These are phyloP conservation scores for Magnaporthiopsis rhizophila DNA, from an alignment of 2,329 filamentous ascomycete genomes.

Conservation along the genomic window DNA sequence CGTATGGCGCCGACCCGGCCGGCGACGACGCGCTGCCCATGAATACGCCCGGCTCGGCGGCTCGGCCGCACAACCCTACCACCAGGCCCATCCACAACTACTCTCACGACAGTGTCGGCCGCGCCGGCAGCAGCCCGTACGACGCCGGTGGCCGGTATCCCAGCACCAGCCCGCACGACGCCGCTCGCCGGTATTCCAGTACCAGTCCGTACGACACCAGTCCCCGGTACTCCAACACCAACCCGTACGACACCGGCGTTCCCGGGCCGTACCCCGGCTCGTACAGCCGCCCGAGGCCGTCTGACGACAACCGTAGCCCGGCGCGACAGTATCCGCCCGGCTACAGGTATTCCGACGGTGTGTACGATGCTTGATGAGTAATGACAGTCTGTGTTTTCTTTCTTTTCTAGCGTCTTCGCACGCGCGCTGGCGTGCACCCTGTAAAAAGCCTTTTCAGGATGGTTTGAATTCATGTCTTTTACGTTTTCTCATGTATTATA, in stretches of 20 bases:
- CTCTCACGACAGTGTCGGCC: background rate
- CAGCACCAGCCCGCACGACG: background rate
- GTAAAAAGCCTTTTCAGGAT: no score
- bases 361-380: constrained; percentile 7
- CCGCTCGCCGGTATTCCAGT: background rate
- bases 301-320: background rate
- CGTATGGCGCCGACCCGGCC: constrained; percentile 9
- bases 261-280: background rate
- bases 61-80: background rate
- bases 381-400: background rate
- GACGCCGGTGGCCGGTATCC: background rate
- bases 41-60: background rate
- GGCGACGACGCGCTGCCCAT: constrained; percentile 2
- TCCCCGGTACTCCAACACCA: background rate
- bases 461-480: no score
- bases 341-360: constrained; percentile 10
- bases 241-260: constrained; percentile 1
- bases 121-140: background rate
- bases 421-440: background rate
- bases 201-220: background rate
- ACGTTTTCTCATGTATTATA: no score
- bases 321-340: background rate
- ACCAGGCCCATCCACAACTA: background rate
- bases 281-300: background rate
- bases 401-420: background rate